Evolutionary conservation across 192 early-diverging fungal genomes (phyloP).

Genomic region (Coemansia sp.): DNA sequence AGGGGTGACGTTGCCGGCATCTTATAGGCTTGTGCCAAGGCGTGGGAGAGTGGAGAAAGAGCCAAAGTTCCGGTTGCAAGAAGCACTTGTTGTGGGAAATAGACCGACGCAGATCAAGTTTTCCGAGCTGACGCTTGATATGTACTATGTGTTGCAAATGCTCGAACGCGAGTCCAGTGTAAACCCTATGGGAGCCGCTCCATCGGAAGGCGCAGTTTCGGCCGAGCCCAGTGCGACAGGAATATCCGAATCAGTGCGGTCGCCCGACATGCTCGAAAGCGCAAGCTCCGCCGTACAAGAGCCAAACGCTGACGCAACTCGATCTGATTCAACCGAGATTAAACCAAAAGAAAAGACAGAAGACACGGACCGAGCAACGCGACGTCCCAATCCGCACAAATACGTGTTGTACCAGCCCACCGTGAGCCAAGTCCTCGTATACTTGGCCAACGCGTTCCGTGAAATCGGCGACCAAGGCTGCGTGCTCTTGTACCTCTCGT

Average conservation of each 20-base stretch:
- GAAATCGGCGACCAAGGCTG: conserved; percentile 87
- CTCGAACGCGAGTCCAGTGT: conserved; percentile 62
- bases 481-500: conserved; percentile 86
- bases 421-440: conserved; percentile 87
- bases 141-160: conserved; percentile 94
- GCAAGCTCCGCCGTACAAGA: neutral
- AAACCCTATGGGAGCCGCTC: neutral
- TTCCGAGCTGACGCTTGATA: conserved; percentile 93
- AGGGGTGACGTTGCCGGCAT: conserved; percentile 24
- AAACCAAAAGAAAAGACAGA: neutral
- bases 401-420: conserved; percentile 91
- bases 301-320: neutral
- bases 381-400: conserved; percentile 80
- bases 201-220: conserved; percentile 3
- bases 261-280: conserved; percentile 7
- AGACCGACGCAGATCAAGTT: conserved; percentile 96
- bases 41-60: conserved; percentile 26
- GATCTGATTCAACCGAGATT: neutral
- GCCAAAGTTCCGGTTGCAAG: conserved; percentile 67
- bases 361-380: conserved; percentile 14
- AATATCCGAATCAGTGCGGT: conserved; percentile 1
- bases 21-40: conserved; percentile 19
- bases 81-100: conserved; percentile 95
- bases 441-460: conserved; percentile 87
- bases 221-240: conserved; percentile 20